Evolutionary conservation across 345 rosid genomes (phyloP).

Genomic region (Conringia planisiliqua): DNA sequence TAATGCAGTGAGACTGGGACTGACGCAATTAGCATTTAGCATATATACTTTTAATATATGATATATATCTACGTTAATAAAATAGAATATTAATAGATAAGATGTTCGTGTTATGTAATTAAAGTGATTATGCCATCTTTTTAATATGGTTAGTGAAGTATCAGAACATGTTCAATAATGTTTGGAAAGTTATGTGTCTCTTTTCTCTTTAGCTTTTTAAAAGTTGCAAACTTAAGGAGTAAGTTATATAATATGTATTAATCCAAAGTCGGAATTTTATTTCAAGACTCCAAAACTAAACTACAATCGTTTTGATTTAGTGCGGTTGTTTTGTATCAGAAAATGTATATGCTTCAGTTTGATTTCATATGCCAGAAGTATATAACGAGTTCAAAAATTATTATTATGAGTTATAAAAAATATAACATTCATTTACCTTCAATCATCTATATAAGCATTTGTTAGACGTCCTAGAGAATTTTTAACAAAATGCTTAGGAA

Average conservation of each 20-base stretch:
- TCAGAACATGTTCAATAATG: slow-evolving; percentile 31
- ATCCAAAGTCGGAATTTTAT: slow-evolving; percentile 1
- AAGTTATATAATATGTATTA: slow-evolving; percentile 14
- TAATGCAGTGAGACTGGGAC: neutral
- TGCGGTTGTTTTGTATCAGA: neutral
- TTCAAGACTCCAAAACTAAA: neutral
- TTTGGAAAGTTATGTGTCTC: slow-evolving; percentile 24
- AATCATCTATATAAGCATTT: neutral
- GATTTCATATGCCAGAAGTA: too few species aligned
- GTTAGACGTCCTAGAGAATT: neutral
- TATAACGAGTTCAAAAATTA: neutral
- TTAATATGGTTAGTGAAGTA: slow-evolving; percentile 25
- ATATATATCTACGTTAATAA: neutral
- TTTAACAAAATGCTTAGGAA: too few species aligned
- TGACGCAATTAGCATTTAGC: neutral
- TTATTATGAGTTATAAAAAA: neutral
- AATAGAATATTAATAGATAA: slow-evolving; percentile 3
- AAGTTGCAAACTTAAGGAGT: slow-evolving; percentile 29
- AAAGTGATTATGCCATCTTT: slow-evolving; percentile 25
- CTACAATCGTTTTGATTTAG: neutral
- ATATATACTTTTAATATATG: neutral
- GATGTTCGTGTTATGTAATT: slow-evolving; percentile 17
- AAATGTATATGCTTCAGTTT: too few species aligned
- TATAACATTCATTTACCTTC: neutral
- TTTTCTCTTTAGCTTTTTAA: slow-evolving; percentile 8